Base-by-base conservation (phyloP, 83 land plant genomes). In the Diphasiastrum complanatum region DNA sequence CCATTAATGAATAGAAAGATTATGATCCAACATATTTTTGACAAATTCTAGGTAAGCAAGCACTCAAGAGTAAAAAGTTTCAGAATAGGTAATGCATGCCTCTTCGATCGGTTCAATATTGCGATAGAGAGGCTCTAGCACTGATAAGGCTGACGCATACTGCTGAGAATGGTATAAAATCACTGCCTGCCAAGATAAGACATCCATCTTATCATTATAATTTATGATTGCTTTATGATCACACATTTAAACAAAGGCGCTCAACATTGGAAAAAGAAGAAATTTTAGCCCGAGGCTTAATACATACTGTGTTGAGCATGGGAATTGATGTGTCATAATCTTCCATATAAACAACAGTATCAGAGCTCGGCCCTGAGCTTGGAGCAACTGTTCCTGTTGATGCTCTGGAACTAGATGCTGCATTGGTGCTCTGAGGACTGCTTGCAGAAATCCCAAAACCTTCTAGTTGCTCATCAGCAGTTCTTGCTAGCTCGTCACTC, bases 81-180 rank as follows among this genome's bases (percentile, higher is more conserved):
- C 11, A 47, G 8, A 33, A 52, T 4, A 51, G 12, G 5, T 41
- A 4, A 46, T 26, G 1, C 19, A 33, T 64, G 84, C 99, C 89
- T 86, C 93, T 63, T 95, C 93, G 45, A 95, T 82, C 3, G 93
- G 93, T 68, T 82, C 89, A 51, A 95, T 86, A 52, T 95, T 95
- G 43, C 78, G 79, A 63, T 75, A 95, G 20, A 89, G 67, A 26
- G 89, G 82, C 32, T 82, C 97, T 55, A 95, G 62, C 33, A 81
- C 36, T 50, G 96, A 71, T 28, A 86, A 61, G 10, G 87, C 89
- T 37, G 61, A 71, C 55, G 75, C 76, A 86, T 86, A 80, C 43
- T 90, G 89, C 66, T 84, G 89, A 27, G 86, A 78, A 75, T 95
- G 81, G 47, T 75, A 95, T 69, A 79, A 74, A 54, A 89, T 45